A percentile compares a stretch with the other conserved stretches of the same genome.
phyloP scores from a whole-genome alignment of 331 rosid species.

The Phaseolus coccineus region DNA sequence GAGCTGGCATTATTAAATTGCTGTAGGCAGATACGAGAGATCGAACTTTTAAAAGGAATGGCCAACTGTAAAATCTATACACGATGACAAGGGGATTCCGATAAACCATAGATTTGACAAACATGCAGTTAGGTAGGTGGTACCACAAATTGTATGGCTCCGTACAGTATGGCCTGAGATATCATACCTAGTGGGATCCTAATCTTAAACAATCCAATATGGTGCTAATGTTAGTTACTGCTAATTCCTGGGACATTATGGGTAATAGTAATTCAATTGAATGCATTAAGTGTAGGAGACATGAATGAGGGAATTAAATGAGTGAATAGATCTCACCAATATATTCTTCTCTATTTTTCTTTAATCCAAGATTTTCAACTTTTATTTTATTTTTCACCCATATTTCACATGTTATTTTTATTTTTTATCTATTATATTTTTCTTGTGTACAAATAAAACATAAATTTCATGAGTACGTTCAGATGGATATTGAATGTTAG shows the following conservation, averaged over 20 bases:
- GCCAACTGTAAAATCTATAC: constrained; percentile 44
- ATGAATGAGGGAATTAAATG: too few relatives aligned
- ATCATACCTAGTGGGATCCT: not conserved
- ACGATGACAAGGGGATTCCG: constrained; percentile 35
- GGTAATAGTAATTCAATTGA: too few relatives aligned
- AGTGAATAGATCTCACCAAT: too few relatives aligned
- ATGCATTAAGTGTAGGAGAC: not conserved
- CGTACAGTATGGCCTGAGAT: not conserved
- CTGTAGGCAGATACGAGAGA: constrained; percentile 38
- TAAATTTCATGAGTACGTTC: not conserved
- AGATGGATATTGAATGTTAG: not conserved
- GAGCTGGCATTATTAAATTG: constrained; percentile 44
- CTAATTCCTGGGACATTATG: not conserved
- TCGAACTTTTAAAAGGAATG: constrained; percentile 43
- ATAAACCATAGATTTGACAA: constrained; percentile 48
- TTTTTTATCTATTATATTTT: too few relatives aligned
- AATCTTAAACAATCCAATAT: not conserved
- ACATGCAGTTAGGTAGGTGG: constrained; percentile 41
- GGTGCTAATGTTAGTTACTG: not conserved
- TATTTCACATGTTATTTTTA: too few relatives aligned
- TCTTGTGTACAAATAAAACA: too few relatives aligned
- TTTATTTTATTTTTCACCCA: too few relatives aligned
- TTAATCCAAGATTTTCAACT: too few relatives aligned
- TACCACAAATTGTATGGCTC: constrained; percentile 26
- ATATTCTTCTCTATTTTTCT: too few relatives aligned